These are phyloP conservation scores for Areca catechu DNA, from an alignment of 176 grass and related monocot species.

Conservation along the genomic window DNA sequence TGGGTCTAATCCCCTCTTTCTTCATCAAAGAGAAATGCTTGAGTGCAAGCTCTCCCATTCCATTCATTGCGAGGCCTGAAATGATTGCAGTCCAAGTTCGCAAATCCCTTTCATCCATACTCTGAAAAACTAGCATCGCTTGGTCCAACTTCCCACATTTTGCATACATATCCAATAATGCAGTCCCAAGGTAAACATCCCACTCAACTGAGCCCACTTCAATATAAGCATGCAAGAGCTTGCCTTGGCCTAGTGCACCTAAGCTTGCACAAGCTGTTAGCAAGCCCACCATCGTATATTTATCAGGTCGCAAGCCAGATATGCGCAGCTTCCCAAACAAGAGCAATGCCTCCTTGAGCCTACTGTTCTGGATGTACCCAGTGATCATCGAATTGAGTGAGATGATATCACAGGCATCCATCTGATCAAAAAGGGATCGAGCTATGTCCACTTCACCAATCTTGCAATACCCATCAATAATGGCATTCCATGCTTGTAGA, in stretches of 20 bases:
- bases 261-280: constrained; percentile 63
- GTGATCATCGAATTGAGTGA: constrained; percentile 69
- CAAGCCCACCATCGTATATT: constrained; percentile 57
- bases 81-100: constrained; percentile 56
- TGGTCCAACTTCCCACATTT: constrained; percentile 61
- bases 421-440: constrained; percentile 46
- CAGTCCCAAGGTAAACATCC: constrained; percentile 51
- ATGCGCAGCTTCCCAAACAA: constrained; percentile 37
- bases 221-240: constrained; percentile 43
- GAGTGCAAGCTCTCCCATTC: constrained; percentile 48
- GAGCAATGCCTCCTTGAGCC: constrained; percentile 41
- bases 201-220: constrained; percentile 40
- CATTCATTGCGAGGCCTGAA: constrained; percentile 49
- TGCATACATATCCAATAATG: constrained; percentile 73
- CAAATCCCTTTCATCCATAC: constrained; percentile 38
- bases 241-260: constrained; percentile 54
- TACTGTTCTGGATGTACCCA: constrained; percentile 50
- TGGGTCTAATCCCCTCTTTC: constrained; percentile 31
- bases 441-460: constrained; percentile 34
- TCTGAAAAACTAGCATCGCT: constrained; percentile 33
- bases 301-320: constrained; percentile 27
- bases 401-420: constrained; percentile 39
- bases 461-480: constrained; percentile 60
- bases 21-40: constrained; percentile 60
- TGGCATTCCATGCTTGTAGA: constrained; percentile 61